Percentiles rank a stretch among this genome's conserved stretches.
These are phyloP conservation scores for Canna indica DNA, from an alignment of 176 grass and related monocot genomes.

Conservation along the genomic window DNA sequence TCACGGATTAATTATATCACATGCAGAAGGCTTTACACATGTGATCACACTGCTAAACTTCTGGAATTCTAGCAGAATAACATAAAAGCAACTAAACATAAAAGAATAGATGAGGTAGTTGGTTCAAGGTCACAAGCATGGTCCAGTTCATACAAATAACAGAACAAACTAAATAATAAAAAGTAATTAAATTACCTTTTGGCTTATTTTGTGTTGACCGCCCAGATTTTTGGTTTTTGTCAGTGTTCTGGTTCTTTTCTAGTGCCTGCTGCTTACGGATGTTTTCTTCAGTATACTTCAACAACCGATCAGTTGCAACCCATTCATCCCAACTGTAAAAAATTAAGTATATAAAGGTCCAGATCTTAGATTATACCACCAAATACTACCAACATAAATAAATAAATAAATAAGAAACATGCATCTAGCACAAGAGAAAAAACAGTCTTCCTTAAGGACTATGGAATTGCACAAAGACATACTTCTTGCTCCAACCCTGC, in stretches of 20 bases:
- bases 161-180: slow-evolving; percentile 25
- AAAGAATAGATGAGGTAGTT: neutral
- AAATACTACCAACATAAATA: neutral
- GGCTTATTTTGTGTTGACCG: slow-evolving; percentile 56
- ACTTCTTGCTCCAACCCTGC: slow-evolving; percentile 99
- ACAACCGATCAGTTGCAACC: slow-evolving; percentile 60
- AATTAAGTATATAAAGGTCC: slow-evolving; percentile 29
- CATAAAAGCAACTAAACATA: neutral
- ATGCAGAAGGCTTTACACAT: neutral
- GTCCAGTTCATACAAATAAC: neutral
- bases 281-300: slow-evolving; percentile 75
- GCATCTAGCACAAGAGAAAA: neutral
- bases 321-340: slow-evolving; percentile 89
- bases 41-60: neutral
- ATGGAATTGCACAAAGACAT: slow-evolving; percentile 24
- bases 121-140: neutral
- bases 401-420: neutral
- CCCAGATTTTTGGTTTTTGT: slow-evolving; percentile 64
- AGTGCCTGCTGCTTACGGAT: slow-evolving; percentile 64
- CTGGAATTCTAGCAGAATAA: neutral
- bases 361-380: neutral
- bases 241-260: slow-evolving; percentile 48
- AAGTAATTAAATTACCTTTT: slow-evolving; percentile 60
- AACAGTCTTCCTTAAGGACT: neutral
- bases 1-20: too few species aligned